Evolutionary conservation across 2,329 filamentous ascomycete species (phyloP).

Genomic region (Fusarium stilboides): DNA sequence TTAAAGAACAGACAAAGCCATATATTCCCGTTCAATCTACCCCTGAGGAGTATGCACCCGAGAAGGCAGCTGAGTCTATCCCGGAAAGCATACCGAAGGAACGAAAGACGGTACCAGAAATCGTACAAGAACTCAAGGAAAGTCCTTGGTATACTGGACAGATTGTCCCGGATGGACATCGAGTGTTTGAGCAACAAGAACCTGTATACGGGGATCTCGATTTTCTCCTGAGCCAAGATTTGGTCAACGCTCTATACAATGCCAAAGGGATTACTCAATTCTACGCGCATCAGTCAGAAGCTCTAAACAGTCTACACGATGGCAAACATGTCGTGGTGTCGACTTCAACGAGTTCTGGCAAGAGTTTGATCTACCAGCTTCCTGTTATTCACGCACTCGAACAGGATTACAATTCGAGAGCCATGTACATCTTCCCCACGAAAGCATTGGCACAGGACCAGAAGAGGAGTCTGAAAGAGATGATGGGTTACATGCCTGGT

Average conservation of each 20-base stretch:
- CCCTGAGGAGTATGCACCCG: slow-evolving; percentile 51
- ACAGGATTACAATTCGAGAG: slow-evolving; percentile 80
- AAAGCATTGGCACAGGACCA: slow-evolving; percentile 98
- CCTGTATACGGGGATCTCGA: slow-evolving; percentile 86
- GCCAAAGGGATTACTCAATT: slow-evolving; percentile 87
- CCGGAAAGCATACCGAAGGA: slow-evolving; percentile 84
- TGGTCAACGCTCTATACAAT: slow-evolving; percentile 98
- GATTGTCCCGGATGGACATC: slow-evolving; percentile 92
- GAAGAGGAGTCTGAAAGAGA: slow-evolving; percentile 86
- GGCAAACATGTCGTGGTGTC: slow-evolving; percentile 92
- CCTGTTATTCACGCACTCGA: slow-evolving; percentile 92
- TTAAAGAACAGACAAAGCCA: slow-evolving; percentile 71
- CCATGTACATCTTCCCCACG: slow-evolving; percentile 98
- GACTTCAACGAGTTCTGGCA: slow-evolving; percentile 96
- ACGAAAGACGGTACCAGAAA: slow-evolving; percentile 84
- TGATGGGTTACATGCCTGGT: slow-evolving; percentile 84
- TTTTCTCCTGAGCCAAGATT: slow-evolving; percentile 87
- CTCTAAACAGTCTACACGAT: slow-evolving; percentile 87
- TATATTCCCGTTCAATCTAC: slow-evolving; percentile 75
- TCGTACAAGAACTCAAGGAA: slow-evolving; percentile 85
- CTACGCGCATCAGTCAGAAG: slow-evolving; percentile 93
- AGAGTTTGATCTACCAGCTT: slow-evolving; percentile 97
- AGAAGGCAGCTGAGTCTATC: slow-evolving; percentile 62
- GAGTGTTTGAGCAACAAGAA: slow-evolving; percentile 89
- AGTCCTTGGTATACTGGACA: slow-evolving; percentile 92